phyloP scores from a whole-genome alignment of 2,329 filamentous ascomycete species.

The Mycocentrospora acerina region DNA sequence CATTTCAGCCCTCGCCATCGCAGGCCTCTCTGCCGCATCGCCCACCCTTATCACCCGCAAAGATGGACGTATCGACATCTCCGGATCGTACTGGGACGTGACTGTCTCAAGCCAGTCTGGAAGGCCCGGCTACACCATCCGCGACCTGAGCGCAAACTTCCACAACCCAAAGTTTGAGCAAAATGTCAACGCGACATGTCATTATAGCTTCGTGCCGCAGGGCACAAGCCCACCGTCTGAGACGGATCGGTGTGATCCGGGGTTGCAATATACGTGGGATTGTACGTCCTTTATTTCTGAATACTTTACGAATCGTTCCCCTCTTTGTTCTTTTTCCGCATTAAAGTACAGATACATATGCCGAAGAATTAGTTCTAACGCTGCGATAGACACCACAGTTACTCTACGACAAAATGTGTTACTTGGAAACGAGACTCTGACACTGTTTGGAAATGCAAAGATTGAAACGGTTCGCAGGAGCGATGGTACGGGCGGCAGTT shows the following conservation, averaged over 20 bases:
- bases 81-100: constrained; percentile 14
- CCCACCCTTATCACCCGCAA: constrained; percentile 2
- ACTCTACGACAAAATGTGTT: background rate
- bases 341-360: background rate
- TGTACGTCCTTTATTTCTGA: constrained; percentile 5
- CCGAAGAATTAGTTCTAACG: background rate
- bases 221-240: constrained; percentile 8
- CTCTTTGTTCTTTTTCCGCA: background rate
- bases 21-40: constrained; percentile 4
- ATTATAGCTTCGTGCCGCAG: constrained; percentile 17
- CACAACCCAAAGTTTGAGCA: constrained; percentile 3
- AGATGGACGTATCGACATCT: constrained; percentile 3
- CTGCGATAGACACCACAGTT: background rate
- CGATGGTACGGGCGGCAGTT: constrained; percentile 1
- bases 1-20: constrained; percentile 5
- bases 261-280: constrained; percentile 11
- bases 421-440: constrained; percentile 2
- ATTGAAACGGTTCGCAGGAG: constrained; percentile 1
- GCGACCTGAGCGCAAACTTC: constrained; percentile 7
- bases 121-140: constrained; percentile 11
- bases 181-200: constrained; percentile 3
- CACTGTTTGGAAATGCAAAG: constrained; percentile 1
- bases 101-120: constrained; percentile 10
- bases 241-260: constrained; percentile 7
- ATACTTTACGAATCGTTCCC: background rate